phyloP scores from a whole-genome alignment of 129 eudicot genomes.

The Helichrysum umbraculigerum region DNA sequence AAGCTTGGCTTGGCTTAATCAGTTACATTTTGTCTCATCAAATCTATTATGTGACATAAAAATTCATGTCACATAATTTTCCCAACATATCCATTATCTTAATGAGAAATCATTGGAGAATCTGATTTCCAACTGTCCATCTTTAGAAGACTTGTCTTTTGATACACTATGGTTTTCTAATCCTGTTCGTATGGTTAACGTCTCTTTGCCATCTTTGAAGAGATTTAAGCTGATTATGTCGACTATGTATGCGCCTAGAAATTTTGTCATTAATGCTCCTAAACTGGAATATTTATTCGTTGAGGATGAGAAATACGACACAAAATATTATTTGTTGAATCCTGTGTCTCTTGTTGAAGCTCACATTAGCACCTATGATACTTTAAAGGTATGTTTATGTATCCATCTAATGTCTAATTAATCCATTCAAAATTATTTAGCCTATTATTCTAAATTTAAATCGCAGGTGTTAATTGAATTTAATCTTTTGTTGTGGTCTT shows the following conservation, averaged over 20 bases:
- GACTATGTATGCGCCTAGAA: background rate
- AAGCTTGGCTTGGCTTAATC: too few relatives aligned
- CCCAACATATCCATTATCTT: too few relatives aligned
- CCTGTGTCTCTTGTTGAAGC: conserved; percentile 25
- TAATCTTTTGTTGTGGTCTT: background rate
- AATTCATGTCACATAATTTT: too few relatives aligned
- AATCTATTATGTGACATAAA: too few relatives aligned
- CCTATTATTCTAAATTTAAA: too few relatives aligned
- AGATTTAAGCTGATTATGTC: conserved; percentile 8
- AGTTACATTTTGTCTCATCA: too few relatives aligned
- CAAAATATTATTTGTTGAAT: background rate
- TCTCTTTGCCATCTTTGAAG: conserved; percentile 25
- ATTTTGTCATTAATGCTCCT: conserved; percentile 26
- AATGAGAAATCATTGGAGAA: conserved; percentile 13
- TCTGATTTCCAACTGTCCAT: conserved; percentile 31
- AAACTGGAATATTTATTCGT: conserved; percentile 22
- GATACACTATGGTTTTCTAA: too few relatives aligned
- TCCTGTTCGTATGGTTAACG: background rate
- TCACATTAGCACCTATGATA: too few relatives aligned
- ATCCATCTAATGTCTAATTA: background rate
- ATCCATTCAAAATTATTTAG: conserved; percentile 7
- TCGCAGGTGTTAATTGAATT: too few relatives aligned
- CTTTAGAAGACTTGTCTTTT: conserved; percentile 25
- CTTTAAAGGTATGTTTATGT: conserved; percentile 5
- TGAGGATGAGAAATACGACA: too few relatives aligned